A percentile compares a stretch with the other conserved stretches of the same genome.
Conservation (phyloP, 192 early-diverging fungal genomes). For the Rhizophagus clarus region DNA sequence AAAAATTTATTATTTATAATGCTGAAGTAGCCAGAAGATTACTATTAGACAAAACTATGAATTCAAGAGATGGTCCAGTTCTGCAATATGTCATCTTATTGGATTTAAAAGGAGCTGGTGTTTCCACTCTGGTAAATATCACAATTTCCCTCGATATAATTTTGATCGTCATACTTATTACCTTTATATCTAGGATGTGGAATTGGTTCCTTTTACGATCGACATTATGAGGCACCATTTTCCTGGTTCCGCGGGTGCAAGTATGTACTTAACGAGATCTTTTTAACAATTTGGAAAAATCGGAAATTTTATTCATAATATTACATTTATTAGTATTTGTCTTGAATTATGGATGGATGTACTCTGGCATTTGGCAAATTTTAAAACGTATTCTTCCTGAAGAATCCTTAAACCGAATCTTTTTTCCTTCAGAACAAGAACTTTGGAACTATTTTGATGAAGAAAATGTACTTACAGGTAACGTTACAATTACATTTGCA, state of each 20-base stretch:
- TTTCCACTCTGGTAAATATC: constrained; percentile 24
- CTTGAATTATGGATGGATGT: constrained; percentile 54
- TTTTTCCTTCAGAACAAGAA: constrained; percentile 38
- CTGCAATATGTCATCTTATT: constrained; percentile 25
- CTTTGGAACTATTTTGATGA: constrained; percentile 34
- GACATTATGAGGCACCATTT: constrained; percentile 23
- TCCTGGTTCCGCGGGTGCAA: constrained; percentile 15
- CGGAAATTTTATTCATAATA: background rate
- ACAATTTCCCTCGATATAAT: background rate
- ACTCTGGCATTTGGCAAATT: constrained; percentile 49
- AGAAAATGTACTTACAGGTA: constrained; percentile 40
- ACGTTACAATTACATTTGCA: background rate
- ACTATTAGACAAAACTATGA: constrained; percentile 38
- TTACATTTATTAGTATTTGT: constrained; percentile 36
- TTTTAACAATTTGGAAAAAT: background rate
- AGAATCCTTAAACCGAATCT: constrained; percentile 39
- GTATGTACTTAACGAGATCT: constrained; percentile 8
- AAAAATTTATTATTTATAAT: constrained; percentile 44
- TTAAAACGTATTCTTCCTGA: constrained; percentile 40
- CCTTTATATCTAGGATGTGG: constrained; percentile 10
- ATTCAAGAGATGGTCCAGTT: constrained; percentile 25
- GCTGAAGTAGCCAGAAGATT: constrained; percentile 45
- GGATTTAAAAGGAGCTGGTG: constrained; percentile 27
- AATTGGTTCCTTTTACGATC: constrained; percentile 16
- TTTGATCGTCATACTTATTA: background rate